phyloP scores from a whole-genome alignment of 176 grass and related monocot species.

The Cenchrus fungigraminus region DNA sequence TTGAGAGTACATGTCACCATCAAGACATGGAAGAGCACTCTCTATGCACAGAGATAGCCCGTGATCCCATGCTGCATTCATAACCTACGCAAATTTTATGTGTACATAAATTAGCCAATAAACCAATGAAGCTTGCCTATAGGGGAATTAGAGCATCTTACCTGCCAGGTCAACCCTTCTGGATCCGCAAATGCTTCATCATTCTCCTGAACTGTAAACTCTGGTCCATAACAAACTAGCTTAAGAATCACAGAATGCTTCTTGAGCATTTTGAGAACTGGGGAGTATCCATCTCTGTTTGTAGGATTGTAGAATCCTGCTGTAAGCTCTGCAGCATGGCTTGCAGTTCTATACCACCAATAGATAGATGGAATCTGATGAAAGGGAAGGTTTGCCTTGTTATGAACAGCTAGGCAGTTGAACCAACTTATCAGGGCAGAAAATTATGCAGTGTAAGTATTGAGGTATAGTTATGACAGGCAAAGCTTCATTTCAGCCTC shows the following conservation, averaged over 20 bases:
- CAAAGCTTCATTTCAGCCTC: background rate
- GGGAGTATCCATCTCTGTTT: conserved; percentile 85
- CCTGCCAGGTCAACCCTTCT: conserved; percentile 91
- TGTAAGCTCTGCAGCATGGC: conserved; percentile 90
- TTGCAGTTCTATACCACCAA: conserved; percentile 86
- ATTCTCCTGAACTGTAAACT: conserved; percentile 49
- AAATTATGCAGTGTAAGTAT: conserved; percentile 4
- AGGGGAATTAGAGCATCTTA: conserved; percentile 28
- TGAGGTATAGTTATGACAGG: background rate
- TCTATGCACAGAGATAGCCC: conserved; percentile 67
- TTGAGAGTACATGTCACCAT: conserved; percentile 54
- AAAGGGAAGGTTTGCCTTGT: conserved; percentile 4
- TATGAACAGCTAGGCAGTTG: conserved; percentile 24
- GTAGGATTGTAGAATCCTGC: conserved; percentile 92
- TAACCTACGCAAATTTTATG: conserved; percentile 51
- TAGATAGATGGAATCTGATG: conserved; percentile 81
- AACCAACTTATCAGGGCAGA: conserved; percentile 22
- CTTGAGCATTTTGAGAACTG: conserved; percentile 77
- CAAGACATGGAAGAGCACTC: conserved; percentile 63
- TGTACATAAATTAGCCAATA: conserved; percentile 12
- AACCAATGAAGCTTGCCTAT: background rate
- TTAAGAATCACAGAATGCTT: conserved; percentile 77
- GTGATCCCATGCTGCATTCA: conserved; percentile 78
- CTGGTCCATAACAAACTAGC: conserved; percentile 59
- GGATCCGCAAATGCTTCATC: conserved; percentile 62